Evolutionary conservation across 1,284 basidiomycete genomes (phyloP), one percentile per base, ranked within the genome.

Genomic region (Meripilus lineatus): DNA sequence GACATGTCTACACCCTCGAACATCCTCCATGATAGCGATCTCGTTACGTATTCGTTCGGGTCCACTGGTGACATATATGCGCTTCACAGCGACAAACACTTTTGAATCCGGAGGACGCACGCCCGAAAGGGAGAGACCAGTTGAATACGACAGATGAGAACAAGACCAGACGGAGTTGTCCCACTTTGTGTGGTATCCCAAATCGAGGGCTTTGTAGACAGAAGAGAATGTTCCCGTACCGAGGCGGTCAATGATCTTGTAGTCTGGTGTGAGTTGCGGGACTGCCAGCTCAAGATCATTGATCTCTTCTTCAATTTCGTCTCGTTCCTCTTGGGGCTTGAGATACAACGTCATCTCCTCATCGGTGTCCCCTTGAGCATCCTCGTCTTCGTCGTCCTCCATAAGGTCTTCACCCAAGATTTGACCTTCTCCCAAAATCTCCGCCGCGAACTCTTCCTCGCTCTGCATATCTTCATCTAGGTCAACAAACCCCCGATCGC

Each of bases 191-290:
- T 89, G 79, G 59, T 87, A 81, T 46, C 78, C 69, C 28, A 87
- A 59, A 65, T 99, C 95, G 52, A 94, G 68, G 0, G 94, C 95
- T 58, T 99, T 97, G 75, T 98, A 99, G 8, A 99, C 95, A 7
- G 93, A 94, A 0, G 95, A 98, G 67, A 99, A 99, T 2, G 95
- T 99, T 20, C 95, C 93, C 50, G 95, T 97, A 13, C 95, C 95
- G 0, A 99, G 77, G 5, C 93, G 79, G 67, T 98, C 95, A 21
- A 98, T 67, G 20, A 98, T 73, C 47, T 74, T 76, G 72, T 96
- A 99, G 52, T 88, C 72, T n/a, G 71, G 63, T 3, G 66, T 61
- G 33, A 93, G 71, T 8, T 73, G 62, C 0, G 84, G 83, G 2
- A 94, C 79, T 13, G 77, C 70, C 1, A 61, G 57, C 50, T 77